Conservation (phyloP, 768 basidiomycete genomes). For the Pleurotus pulmonarius region DNA sequence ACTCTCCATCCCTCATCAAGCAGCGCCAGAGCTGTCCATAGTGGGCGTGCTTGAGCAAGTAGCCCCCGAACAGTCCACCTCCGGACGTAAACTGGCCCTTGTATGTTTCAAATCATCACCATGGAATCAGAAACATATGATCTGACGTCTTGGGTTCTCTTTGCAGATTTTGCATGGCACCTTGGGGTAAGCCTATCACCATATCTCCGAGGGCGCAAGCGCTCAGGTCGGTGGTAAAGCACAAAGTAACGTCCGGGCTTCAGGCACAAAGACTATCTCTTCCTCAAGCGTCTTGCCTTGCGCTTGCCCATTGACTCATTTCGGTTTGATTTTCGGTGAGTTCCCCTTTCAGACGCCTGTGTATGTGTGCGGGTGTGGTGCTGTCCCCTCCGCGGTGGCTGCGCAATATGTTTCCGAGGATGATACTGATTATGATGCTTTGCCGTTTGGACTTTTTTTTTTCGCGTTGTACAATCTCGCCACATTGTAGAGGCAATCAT, state of each 20-base stretch:
- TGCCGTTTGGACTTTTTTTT: not conserved
- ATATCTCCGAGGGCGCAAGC: constrained; percentile 18
- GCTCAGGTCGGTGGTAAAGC: constrained; percentile 16
- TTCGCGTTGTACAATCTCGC: not conserved
- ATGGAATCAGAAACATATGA: constrained; percentile 7
- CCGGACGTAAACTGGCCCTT: constrained; percentile 61
- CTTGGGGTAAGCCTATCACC: constrained; percentile 57
- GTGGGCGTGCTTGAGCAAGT: constrained; percentile 64
- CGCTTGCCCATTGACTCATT: constrained; percentile 75
- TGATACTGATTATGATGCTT: constrained; percentile 1
- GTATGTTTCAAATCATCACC: constrained; percentile 34
- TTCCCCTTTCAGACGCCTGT: not conserved
- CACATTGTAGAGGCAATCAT: constrained; percentile 58
- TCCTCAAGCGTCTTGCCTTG: constrained; percentile 67
- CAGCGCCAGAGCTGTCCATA: constrained; percentile 38
- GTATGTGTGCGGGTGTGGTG: not conserved
- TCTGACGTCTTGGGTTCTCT: constrained; percentile 6
- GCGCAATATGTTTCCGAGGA: not conserved
- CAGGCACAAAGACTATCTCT: constrained; percentile 86
- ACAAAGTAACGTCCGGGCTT: constrained; percentile 14
- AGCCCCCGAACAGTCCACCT: constrained; percentile 41
- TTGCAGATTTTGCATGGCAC: constrained; percentile 74
- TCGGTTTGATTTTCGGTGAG: constrained; percentile 83
- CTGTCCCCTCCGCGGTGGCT: not conserved
- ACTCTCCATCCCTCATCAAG: constrained; percentile 47